Evolutionary conservation across 1,284 basidiomycete species (phyloP).

Genomic region (Leccinum subrobustum): DNA sequence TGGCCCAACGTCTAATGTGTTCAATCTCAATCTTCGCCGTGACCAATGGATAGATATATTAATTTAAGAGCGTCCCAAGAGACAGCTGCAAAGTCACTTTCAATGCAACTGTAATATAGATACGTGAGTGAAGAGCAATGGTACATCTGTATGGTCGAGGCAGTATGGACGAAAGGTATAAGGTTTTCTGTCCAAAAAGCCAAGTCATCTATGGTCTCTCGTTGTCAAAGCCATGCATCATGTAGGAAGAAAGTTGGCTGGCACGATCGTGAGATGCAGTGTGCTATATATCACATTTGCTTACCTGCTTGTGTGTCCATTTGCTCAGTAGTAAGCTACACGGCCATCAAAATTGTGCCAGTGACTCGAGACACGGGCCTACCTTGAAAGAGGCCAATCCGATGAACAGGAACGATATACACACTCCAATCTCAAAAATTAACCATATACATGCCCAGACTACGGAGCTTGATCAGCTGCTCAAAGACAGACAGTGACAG

Average conservation of each 20-base stretch:
- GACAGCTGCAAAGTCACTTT: conserved; percentile 22
- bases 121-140: conserved; percentile 27
- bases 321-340: conserved; percentile 47
- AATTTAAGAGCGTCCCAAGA: conserved; percentile 29
- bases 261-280: conserved; percentile 15
- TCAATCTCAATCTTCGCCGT: background rate
- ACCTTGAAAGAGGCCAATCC: conserved; percentile 78
- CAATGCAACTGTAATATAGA: conserved; percentile 33
- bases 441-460: conserved; percentile 80
- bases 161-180: conserved; percentile 3
- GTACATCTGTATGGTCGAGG: conserved; percentile 26
- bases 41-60: conserved; percentile 31
- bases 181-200: conserved; percentile 3
- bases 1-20: background rate
- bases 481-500: background rate
- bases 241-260: conserved; percentile 42
- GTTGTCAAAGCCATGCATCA: conserved; percentile 12
- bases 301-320: conserved; percentile 61
- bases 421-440: conserved; percentile 61
- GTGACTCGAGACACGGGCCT: conserved; percentile 4
- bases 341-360: conserved; percentile 10
- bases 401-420: conserved; percentile 68
- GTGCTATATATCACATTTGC: conserved; percentile 14
- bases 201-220: conserved; percentile 2
- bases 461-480: conserved; percentile 27